Conservation (phyloP, 176 grass and related monocot genomes). For the Tillandsia fasciculata region DNA sequence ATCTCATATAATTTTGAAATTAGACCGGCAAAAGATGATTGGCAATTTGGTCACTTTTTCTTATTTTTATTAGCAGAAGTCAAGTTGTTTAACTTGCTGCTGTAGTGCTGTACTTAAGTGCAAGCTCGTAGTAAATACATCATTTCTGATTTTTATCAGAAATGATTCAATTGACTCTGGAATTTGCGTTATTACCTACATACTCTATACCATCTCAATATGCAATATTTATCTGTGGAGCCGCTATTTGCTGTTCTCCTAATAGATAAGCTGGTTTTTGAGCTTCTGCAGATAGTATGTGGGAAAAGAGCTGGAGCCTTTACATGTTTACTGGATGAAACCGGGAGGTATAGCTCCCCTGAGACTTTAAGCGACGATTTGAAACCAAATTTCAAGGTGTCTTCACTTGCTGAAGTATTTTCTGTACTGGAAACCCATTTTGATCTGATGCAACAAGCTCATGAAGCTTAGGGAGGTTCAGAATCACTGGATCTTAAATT, state of each 20-base stretch:
- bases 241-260: neutral
- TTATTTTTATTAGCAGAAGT: no score
- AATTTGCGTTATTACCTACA: neutral
- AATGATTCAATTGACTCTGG: neutral
- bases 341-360: conserved; percentile 34
- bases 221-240: no score
- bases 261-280: neutral
- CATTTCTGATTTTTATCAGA: no score
- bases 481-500: neutral
- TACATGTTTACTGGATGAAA: conserved; percentile 95
- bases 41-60: no score
- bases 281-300: conserved; percentile 46
- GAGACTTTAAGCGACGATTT: conserved; percentile 47
- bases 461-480: conserved; percentile 20
- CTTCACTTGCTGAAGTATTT: conserved; percentile 51
- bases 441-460: conserved; percentile 28
- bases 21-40: neutral
- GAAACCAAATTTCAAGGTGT: conserved; percentile 74
- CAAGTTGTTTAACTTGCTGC: no score
- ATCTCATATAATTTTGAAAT: neutral
- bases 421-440: conserved; percentile 55
- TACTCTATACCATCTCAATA: no score
- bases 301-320: conserved; percentile 79
- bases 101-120: no score
- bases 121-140: no score